Conservation (phyloP, 2,329 filamentous ascomycete species). For the Fusarium cicatricum region DNA sequence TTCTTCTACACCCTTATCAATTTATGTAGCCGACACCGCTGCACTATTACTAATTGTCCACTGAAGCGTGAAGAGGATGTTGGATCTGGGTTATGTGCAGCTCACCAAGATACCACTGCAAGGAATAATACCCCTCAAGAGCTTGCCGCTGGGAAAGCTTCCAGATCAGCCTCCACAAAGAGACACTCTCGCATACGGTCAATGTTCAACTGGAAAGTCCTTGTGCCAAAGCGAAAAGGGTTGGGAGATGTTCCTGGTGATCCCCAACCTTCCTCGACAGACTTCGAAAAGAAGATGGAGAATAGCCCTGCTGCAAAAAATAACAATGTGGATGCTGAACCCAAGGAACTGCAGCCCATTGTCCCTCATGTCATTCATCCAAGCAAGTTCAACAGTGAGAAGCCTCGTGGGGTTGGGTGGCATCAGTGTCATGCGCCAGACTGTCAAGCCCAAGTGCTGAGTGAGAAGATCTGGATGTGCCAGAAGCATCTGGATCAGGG, state of each 20-base stretch:
- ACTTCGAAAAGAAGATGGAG: neutral
- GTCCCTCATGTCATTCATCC: neutral
- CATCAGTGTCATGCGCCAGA: slow-evolving; percentile 8
- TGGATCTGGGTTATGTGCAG: neutral
- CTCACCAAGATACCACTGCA: neutral
- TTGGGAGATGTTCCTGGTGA: neutral
- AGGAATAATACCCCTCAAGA: neutral
- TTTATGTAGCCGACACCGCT: neutral
- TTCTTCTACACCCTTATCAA: neutral
- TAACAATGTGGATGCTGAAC: neutral
- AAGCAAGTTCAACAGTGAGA: neutral
- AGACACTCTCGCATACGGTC: neutral
- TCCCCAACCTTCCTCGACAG: neutral
- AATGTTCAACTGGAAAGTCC: neutral
- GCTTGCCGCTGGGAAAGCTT: neutral
- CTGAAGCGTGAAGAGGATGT: too few relatives aligned
- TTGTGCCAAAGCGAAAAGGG: neutral
- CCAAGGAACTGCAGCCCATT: neutral
- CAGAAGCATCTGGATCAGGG: slow-evolving; percentile 6
- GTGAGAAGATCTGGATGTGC: neutral
- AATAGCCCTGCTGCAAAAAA: neutral
- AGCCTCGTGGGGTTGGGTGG: neutral
- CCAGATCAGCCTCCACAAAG: neutral
- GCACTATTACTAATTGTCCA: too few relatives aligned
- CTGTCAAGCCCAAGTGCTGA: slow-evolving; percentile 3